phyloP scores from a whole-genome alignment of 2,329 filamentous ascomycete species.

The Colletotrichum brevisporum region DNA sequence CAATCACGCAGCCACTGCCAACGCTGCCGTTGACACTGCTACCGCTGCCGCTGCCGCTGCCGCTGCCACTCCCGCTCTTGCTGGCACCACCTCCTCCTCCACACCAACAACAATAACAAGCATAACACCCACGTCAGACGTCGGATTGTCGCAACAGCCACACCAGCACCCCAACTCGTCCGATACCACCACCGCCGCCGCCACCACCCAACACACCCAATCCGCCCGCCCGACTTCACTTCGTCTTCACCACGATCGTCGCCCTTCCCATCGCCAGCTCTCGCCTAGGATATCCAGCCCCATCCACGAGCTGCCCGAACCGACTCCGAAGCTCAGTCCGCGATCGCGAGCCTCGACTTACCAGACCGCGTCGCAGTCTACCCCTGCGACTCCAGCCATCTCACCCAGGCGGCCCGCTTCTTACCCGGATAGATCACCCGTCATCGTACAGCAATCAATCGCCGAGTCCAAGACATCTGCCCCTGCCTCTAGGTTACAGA shows the following conservation, averaged over 20 bases:
- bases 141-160: constrained; percentile 29
- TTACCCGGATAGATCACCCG: constrained; percentile 49
- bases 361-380: constrained; percentile 49
- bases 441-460: constrained; percentile 36
- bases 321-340: constrained; percentile 42
- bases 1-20: constrained; percentile 13
- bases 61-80: neutral
- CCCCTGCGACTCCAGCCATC: constrained; percentile 40
- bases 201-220: constrained; percentile 17
- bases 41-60: neutral
- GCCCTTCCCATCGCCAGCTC: constrained; percentile 36
- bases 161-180: constrained; percentile 27
- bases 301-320: constrained; percentile 38
- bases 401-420: constrained; percentile 54
- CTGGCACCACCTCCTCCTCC: neutral
- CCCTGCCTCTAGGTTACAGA: constrained; percentile 49
- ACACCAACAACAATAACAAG: neutral
- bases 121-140: constrained; percentile 38
- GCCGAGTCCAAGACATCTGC: constrained; percentile 45
- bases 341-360: constrained; percentile 54
- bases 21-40: neutral
- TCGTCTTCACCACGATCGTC: constrained; percentile 29
- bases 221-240: constrained; percentile 21
- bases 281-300: constrained; percentile 41
- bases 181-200: constrained; percentile 22